These are phyloP conservation scores for Clitopilus passeckerianus DNA, from an alignment of 768 basidiomycete genomes.

Conservation along the genomic window DNA sequence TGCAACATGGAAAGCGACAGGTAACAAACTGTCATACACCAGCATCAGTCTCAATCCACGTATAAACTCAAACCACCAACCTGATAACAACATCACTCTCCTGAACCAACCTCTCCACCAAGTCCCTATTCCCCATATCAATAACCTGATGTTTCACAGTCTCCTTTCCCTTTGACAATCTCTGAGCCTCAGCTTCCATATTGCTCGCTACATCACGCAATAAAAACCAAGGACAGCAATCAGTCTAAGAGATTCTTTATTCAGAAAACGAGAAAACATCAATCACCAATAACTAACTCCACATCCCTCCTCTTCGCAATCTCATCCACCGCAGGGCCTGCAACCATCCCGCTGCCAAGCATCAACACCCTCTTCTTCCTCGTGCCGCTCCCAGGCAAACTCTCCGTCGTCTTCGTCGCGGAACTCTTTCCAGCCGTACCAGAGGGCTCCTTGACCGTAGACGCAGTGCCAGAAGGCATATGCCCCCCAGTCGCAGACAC, in stretches of 20 bases:
- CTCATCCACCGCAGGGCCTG: slow-evolving; percentile 79
- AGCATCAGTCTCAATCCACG: not conserved
- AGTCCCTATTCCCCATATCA: slow-evolving; percentile 48
- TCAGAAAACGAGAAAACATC: slow-evolving; percentile 10
- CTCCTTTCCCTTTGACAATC: slow-evolving; percentile 34
- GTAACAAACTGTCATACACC: slow-evolving; percentile 58
- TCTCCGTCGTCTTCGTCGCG: not conserved
- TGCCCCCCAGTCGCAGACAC: not conserved
- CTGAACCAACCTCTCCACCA: slow-evolving; percentile 47
- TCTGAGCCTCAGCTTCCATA: slow-evolving; percentile 50
- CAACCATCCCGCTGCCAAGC: slow-evolving; percentile 95
- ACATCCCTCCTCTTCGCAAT: slow-evolving; percentile 60
- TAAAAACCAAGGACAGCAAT: slow-evolving; percentile 5
- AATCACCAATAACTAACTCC: slow-evolving; percentile 71
- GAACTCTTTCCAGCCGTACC: not conserved
- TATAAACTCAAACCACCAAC: slow-evolving; percentile 31
- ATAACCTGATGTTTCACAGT: slow-evolving; percentile 55
- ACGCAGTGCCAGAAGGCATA: not conserved
- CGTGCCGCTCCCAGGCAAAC: slow-evolving; percentile 2
- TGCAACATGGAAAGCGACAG: slow-evolving; percentile 64
- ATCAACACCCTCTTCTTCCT: slow-evolving; percentile 68
- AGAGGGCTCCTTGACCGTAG: not conserved
- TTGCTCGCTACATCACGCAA: slow-evolving; percentile 58
- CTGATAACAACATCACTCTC: slow-evolving; percentile 81
- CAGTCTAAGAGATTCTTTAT: slow-evolving; percentile 1